These are phyloP conservation scores for Clavulina sp. DNA, from an alignment of 768 basidiomycete genomes.

Conservation along the genomic window DNA sequence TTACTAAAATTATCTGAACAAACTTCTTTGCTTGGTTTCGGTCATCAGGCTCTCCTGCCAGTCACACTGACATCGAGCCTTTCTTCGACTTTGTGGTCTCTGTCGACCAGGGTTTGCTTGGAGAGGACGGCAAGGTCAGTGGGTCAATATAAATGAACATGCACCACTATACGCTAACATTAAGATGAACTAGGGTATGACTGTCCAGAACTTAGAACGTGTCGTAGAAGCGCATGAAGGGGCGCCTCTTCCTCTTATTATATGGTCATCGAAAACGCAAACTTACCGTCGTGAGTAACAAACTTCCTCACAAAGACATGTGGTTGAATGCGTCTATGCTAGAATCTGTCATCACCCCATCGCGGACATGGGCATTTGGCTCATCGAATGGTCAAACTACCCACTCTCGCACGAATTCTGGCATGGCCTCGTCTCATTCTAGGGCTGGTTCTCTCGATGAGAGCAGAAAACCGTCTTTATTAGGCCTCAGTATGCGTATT, in stretches of 20 bases:
- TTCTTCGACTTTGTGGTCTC: constrained; percentile 97
- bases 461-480: constrained; percentile 48
- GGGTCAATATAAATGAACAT: not conserved
- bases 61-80: constrained; percentile 66
- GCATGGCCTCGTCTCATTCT: not conserved
- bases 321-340: constrained; percentile 4
- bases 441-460: not conserved
- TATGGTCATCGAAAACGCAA: constrained; percentile 72
- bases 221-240: constrained; percentile 76
- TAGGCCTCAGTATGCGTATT: constrained; percentile 85
- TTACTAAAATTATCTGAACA: not conserved
- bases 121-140: constrained; percentile 16
- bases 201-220: constrained; percentile 52
- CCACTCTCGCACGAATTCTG: constrained; percentile 23
- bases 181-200: constrained; percentile 28
- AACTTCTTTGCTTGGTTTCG: not conserved
- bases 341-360: constrained; percentile 79
- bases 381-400: constrained; percentile 24
- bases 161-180: not conserved
- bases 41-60: constrained; percentile 50
- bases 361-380: constrained; percentile 46
- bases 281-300: constrained; percentile 41
- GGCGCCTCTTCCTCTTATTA: constrained; percentile 44
- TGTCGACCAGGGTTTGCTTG: constrained; percentile 44
- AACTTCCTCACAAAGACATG: not conserved